These are phyloP conservation scores for Ogataea paradorogensis DNA, from an alignment of 805 yeast genomes.

Conservation along the genomic window DNA sequence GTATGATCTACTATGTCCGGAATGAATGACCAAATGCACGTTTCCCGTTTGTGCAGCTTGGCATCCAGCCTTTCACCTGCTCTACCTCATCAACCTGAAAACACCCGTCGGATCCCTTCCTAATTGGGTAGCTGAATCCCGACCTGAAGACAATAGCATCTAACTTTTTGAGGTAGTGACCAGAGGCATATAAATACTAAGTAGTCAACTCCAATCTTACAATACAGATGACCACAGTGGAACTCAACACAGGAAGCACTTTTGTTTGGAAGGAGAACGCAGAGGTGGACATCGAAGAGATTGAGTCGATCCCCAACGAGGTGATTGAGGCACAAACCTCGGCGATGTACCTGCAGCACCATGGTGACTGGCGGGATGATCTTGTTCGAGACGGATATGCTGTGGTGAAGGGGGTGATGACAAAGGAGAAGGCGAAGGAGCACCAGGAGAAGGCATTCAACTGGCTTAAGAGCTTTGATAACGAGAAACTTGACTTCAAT, in stretches of 20 bases:
- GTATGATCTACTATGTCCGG: too few relatives aligned
- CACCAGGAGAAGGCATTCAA: background rate
- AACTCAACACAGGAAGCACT: background rate
- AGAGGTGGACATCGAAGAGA: background rate
- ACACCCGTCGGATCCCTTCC: too few relatives aligned
- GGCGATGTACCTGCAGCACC: background rate
- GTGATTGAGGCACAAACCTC: background rate
- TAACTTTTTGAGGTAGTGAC: too few relatives aligned
- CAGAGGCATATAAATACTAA: too few relatives aligned
- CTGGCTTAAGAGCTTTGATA: constrained; percentile 23
- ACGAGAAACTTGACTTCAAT: constrained; percentile 22
- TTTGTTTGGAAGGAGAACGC: background rate
- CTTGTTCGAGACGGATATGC: constrained; percentile 1
- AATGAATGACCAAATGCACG: too few relatives aligned
- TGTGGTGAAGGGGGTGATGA: background rate
- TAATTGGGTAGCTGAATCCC: too few relatives aligned
- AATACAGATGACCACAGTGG: too few relatives aligned
- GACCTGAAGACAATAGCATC: too few relatives aligned
- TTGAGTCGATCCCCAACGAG: background rate
- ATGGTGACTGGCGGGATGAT: constrained; percentile 3
- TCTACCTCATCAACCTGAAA: too few relatives aligned
- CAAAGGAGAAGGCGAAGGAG: background rate
- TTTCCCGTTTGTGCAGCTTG: too few relatives aligned
- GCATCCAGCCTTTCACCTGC: too few relatives aligned
- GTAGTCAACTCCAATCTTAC: too few relatives aligned